Evolutionary conservation across 768 basidiomycete species (phyloP).

Genomic region (Mrakia hoshinonis): DNA sequence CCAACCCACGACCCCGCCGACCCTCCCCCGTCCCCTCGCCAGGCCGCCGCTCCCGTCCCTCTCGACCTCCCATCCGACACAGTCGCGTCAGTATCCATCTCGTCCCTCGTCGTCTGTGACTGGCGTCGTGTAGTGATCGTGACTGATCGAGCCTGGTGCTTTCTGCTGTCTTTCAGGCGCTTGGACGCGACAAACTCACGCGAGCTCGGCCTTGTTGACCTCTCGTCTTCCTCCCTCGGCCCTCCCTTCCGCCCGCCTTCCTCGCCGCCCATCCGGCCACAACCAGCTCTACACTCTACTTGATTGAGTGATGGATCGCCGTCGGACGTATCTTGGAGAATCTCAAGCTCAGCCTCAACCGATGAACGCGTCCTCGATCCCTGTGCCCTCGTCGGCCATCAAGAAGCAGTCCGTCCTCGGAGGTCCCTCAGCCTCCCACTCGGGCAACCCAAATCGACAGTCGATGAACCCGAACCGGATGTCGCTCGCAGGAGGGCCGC

Average conservation of each 20-base stretch:
- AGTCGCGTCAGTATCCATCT: too few species aligned
- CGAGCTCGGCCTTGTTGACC: conserved; percentile 30
- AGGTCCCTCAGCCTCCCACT: neutral
- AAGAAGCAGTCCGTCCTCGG: conserved; percentile 21
- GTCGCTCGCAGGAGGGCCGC: conserved; percentile 25
- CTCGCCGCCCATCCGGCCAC: neutral
- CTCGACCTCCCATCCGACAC: too few species aligned
- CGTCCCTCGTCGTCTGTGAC: too few species aligned
- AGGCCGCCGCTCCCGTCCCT: too few species aligned
- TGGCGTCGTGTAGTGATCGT: neutral
- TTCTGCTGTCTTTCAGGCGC: neutral
- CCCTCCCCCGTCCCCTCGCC: neutral
- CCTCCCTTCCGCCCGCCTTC: neutral
- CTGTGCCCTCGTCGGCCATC: conserved; percentile 13
- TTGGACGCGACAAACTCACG: neutral
- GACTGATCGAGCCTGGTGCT: neutral
- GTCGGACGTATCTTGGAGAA: neutral
- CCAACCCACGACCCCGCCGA: too few species aligned
- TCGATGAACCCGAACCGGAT: conserved; percentile 20
- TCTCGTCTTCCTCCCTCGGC: neutral
- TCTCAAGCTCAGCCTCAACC: conserved; percentile 3
- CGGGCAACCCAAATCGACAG: neutral
- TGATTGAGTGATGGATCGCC: conserved; percentile 7
- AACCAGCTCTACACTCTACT: neutral
- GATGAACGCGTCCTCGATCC: conserved; percentile 1